Evolutionary conservation across 1,139 yeast genomes (phyloP).

Genomic region (Tardiomyces digboiensis): DNA sequence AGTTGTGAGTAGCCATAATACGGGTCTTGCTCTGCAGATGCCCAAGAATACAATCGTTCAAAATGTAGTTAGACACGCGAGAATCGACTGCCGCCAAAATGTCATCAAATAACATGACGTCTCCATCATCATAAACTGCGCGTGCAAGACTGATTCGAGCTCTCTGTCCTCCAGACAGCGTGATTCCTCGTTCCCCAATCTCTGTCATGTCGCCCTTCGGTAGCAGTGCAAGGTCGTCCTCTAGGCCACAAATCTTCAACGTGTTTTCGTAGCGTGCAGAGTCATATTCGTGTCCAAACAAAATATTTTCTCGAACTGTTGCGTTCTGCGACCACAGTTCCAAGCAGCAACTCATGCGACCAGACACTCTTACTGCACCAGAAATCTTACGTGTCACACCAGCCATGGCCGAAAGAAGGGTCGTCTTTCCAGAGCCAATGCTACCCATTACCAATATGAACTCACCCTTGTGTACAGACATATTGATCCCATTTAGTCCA

Average conservation of each 20-base stretch:
- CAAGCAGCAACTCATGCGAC: constrained; percentile 33
- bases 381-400: constrained; percentile 45
- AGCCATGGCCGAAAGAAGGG: constrained; percentile 49
- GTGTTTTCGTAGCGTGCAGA: constrained; percentile 45
- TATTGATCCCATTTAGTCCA: constrained; percentile 38
- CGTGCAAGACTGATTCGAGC: constrained; percentile 81
- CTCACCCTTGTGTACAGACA: constrained; percentile 43
- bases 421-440: constrained; percentile 65
- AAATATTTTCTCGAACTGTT: constrained; percentile 64
- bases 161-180: constrained; percentile 90
- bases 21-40: constrained; percentile 52
- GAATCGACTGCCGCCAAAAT: constrained; percentile 91
- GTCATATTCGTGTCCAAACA: constrained; percentile 57
- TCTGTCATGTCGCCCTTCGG: constrained; percentile 84
- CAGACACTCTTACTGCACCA: constrained; percentile 40
- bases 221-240: constrained; percentile 55
- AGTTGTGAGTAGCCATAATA: constrained; percentile 77
- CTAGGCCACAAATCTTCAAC: constrained; percentile 55
- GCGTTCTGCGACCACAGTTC: constrained; percentile 84
- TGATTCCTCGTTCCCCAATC: constrained; percentile 89
- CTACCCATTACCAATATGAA: constrained; percentile 59
- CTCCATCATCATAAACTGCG: constrained; percentile 64
- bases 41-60: constrained; percentile 60
- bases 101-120: constrained; percentile 70
- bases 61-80: constrained; percentile 75